A percentile compares a stretch with the other conserved stretches of the same genome.
These are phyloP conservation scores for Raphanus sativus DNA, from an alignment of 345 rosid genomes.

Conservation along the genomic window DNA sequence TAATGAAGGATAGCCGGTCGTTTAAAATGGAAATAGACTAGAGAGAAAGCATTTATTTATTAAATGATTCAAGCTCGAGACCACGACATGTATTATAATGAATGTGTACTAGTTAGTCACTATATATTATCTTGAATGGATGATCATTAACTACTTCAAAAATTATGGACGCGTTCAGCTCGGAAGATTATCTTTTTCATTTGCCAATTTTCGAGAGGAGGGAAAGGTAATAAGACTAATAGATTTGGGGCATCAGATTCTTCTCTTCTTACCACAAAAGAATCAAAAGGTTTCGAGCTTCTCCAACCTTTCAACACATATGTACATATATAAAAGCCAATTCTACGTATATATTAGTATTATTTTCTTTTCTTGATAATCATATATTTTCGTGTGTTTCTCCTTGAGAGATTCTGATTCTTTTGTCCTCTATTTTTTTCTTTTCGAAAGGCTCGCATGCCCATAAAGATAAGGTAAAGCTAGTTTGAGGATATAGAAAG, in stretches of 20 bases:
- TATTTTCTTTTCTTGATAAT: neutral
- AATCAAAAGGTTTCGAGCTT: slow-evolving; percentile 39
- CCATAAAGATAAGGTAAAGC: neutral
- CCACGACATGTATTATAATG: neutral
- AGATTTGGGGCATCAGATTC: slow-evolving; percentile 38
- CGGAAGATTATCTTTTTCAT: neutral
- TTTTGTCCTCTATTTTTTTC: neutral
- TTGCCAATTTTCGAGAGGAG: slow-evolving; percentile 7
- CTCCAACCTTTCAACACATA: slow-evolving; percentile 23
- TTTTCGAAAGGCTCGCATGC: neutral
- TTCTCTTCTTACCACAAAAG: slow-evolving; percentile 37
- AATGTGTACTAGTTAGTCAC: neutral
- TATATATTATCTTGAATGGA: neutral
- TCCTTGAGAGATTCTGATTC: neutral
- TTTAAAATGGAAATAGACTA: neutral
- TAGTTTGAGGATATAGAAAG: neutral
- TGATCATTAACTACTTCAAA: neutral
- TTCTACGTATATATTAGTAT: neutral
- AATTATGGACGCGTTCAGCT: neutral
- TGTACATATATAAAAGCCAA: neutral
- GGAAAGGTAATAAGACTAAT: slow-evolving; percentile 14
- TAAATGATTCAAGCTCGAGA: neutral
- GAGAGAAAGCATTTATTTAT: neutral
- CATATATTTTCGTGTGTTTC: neutral
- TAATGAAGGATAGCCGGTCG: neutral